Evolutionary conservation across 2,329 filamentous ascomycete genomes (phyloP).

Genomic region (Cytospora schulzeri): DNA sequence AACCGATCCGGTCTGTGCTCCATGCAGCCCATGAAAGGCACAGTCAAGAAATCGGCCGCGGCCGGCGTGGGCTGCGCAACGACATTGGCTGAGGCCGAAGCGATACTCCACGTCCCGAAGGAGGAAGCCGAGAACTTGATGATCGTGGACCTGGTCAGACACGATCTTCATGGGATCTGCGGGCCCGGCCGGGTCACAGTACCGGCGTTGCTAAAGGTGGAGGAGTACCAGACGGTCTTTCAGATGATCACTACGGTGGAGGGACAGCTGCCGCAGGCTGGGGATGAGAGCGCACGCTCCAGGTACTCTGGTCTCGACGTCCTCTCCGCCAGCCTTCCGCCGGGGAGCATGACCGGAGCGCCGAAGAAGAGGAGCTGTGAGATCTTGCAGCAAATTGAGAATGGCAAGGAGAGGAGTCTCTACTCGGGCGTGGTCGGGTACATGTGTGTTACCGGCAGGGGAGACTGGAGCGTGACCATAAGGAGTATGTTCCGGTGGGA

Average conservation of each 20-base stretch:
- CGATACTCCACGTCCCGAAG: slow-evolving; percentile 77
- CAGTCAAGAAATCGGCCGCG: slow-evolving; percentile 75
- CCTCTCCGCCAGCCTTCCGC: slow-evolving; percentile 76
- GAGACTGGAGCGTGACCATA: slow-evolving; percentile 91
- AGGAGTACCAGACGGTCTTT: slow-evolving; percentile 89
- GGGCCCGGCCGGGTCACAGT: slow-evolving; percentile 74
- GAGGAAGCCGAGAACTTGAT: slow-evolving; percentile 96
- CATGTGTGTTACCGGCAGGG: slow-evolving; percentile 79
- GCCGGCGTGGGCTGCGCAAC: slow-evolving; percentile 36
- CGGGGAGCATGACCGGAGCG: slow-evolving; percentile 94
- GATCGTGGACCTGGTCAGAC: slow-evolving; percentile 96
- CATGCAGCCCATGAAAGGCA: slow-evolving; percentile 96
- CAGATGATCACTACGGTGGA: slow-evolving; percentile 90
- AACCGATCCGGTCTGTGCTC: slow-evolving; percentile 60
- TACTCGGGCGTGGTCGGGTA: slow-evolving; percentile 92
- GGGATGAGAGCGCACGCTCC: slow-evolving; percentile 18
- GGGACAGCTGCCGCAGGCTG: slow-evolving; percentile 55
- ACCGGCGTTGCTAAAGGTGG: slow-evolving; percentile 78
- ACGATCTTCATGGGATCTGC: slow-evolving; percentile 86
- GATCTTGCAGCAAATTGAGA: slow-evolving; percentile 72
- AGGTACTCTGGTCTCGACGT: slow-evolving; percentile 70
- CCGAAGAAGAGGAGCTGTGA: slow-evolving; percentile 93
- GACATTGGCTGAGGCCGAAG: slow-evolving; percentile 71
- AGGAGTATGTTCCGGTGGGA: slow-evolving; percentile 77
- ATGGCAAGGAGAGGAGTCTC: slow-evolving; percentile 64